Evolutionary conservation across 2,329 filamentous ascomycete species (phyloP).

Genomic region (Cercospora sp.): DNA sequence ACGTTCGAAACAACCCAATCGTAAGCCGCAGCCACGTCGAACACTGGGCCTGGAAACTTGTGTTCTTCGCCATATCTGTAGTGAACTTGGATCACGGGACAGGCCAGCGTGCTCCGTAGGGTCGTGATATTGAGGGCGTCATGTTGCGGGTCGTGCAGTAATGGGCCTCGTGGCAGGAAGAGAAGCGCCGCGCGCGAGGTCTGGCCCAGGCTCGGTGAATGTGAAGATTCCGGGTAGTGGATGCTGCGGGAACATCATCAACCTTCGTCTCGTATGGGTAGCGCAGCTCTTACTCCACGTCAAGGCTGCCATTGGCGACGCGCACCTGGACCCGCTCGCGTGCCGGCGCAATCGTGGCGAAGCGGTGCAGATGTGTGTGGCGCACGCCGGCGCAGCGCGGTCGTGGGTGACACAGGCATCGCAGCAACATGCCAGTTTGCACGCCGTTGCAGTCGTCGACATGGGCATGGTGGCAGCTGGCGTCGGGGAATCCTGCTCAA

Average conservation of each 20-base stretch:
- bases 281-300: conserved; percentile 40
- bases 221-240: conserved; percentile 22
- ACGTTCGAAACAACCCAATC: conserved; percentile 43
- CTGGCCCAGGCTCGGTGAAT: conserved; percentile 28
- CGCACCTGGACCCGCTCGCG: conserved; percentile 4
- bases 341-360: not conserved
- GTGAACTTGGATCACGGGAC: conserved; percentile 48
- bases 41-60: conserved; percentile 48
- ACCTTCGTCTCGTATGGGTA: not conserved
- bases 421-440: not conserved
- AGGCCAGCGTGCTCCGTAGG: conserved; percentile 41
- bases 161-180: conserved; percentile 48
- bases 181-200: conserved; percentile 31
- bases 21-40: conserved; percentile 50
- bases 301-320: conserved; percentile 45
- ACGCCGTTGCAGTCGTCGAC: not conserved
- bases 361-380: not conserved
- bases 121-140: conserved; percentile 38
- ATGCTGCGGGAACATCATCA: conserved; percentile 3
- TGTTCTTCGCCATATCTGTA: conserved; percentile 44
- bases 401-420: not conserved
- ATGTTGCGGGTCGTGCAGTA: conserved; percentile 34
- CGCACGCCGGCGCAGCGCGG: not conserved
- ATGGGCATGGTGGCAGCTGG: not conserved
- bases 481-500: conserved; percentile 1